Base-by-base conservation (phyloP, 805 yeast genomes). In the Yarrowia yakushimensis region DNA sequence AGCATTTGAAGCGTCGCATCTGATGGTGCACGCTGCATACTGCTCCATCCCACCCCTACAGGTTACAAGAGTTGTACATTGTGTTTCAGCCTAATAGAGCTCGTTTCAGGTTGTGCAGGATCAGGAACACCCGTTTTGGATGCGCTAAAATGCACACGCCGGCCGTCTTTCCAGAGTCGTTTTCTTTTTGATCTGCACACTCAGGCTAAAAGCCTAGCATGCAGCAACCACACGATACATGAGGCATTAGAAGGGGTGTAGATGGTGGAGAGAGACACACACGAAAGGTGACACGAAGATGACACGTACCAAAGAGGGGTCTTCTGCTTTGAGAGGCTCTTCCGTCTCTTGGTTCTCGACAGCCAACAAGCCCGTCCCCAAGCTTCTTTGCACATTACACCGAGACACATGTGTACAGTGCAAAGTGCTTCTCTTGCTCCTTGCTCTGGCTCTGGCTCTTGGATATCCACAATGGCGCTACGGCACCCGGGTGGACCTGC, bases 51-150 rank as follows among this genome's bases (percentile, higher is more conserved):
- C 52, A 10, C 36, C 52, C 52, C 52, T 45, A 45, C 52, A 45
- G 52, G 52, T 45, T 18, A 45, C 52, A 45, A 17, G 52, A 28
- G 34, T 12, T 28, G 52, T 45, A 45, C 52, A 45, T 45, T 28
- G 36, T 45, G 52, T 45, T 45, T 45, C 52, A 45, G 52, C 52
- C 20, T 45, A 3, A 8, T 8, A 3, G 27, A 30, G 52, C 36
- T 45, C 52, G 52, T 45, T 45, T 45, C 52, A 45, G 52, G 52
- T 45, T 45, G 52, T 23, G 52, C 30, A 45, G 52, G 52, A 45
- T 45, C 52, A 45, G 52, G 52, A 45, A 45, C 52, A 45, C 52
- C 52, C 52, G 52, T 45, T 45, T 45, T 45, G 52, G 52, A 20
- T 25, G 18, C 27, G 9, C 18, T 7, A 10, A 15, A 15, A 28